A percentile compares a stretch with the other conserved stretches of the same genome.
Conservation (phyloP, 257 asterid species). For the Plantago elongata region DNA sequence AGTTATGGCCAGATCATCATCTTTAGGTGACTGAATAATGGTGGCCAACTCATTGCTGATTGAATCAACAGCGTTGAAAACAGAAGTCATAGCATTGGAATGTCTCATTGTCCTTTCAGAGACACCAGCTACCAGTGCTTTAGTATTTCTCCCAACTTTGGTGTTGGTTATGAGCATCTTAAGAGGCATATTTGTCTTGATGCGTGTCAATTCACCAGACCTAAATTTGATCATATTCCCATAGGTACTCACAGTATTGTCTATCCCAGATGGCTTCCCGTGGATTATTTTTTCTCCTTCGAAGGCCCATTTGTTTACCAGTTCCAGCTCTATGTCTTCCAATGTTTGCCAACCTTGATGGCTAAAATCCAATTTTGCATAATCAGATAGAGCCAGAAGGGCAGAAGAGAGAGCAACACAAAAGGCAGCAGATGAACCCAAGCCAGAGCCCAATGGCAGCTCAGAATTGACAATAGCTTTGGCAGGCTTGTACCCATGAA, state of each 20-base stretch:
- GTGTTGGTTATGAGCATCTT: constrained; percentile 95
- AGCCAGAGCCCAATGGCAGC: constrained; percentile 94
- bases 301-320: constrained; percentile 93
- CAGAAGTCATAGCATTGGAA: constrained; percentile 73
- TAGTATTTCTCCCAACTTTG: constrained; percentile 87
- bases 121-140: constrained; percentile 75
- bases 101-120: constrained; percentile 75
- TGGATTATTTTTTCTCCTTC: constrained; percentile 96
- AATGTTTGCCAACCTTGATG: constrained; percentile 89
- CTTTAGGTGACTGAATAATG: constrained; percentile 72
- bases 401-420: constrained; percentile 91
- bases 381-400: constrained; percentile 70
- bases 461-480: constrained; percentile 72
- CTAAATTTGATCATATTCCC: constrained; percentile 90
- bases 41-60: constrained; percentile 79
- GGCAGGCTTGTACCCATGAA: constrained; percentile 96
- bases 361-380: constrained; percentile 53
- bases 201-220: constrained; percentile 74
- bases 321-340: constrained; percentile 66
- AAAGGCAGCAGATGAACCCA: constrained; percentile 96
- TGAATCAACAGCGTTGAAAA: constrained; percentile 77
- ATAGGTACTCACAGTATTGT: constrained; percentile 94
- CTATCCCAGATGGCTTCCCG: constrained; percentile 98
- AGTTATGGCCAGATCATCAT: constrained; percentile 82
- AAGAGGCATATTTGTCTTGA: constrained; percentile 87